phyloP scores from a whole-genome alignment of 2,329 filamentous ascomycete species.

The Scedosporium dehoogii region DNA sequence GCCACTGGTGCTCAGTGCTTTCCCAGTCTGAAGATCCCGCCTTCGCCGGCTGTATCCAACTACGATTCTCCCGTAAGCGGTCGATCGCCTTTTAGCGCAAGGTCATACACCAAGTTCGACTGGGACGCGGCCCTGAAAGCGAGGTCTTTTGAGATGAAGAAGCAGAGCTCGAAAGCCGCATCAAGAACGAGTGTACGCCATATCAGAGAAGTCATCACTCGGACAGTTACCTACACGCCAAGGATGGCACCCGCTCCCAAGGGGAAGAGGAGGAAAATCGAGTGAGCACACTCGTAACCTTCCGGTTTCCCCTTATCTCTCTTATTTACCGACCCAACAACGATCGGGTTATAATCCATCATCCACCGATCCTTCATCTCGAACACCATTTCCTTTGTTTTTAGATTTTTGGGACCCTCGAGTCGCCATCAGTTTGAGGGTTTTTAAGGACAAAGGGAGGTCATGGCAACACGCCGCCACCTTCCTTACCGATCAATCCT shows the following conservation, averaged over 20 bases:
- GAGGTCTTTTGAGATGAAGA: conserved; percentile 49
- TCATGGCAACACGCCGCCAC: neutral
- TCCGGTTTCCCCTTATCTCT: no score
- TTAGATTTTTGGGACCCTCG: neutral
- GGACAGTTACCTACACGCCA: conserved; percentile 84
- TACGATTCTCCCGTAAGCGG: conserved; percentile 60
- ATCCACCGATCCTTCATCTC: neutral
- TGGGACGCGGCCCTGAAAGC: conserved; percentile 66
- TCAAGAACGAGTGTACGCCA: conserved; percentile 54
- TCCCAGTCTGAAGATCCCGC: conserved; percentile 65
- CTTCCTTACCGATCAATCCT: neutral
- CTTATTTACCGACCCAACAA: neutral
- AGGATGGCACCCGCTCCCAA: conserved; percentile 82
- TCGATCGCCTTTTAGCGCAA: conserved; percentile 66
- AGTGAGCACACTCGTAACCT: conserved; percentile 18
- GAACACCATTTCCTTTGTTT: neutral
- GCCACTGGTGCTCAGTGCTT: conserved; percentile 49
- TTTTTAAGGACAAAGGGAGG: neutral
- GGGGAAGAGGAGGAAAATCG: conserved; percentile 77
- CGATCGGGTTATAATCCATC: neutral
- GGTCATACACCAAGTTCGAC: conserved; percentile 62
- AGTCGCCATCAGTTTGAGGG: neutral
- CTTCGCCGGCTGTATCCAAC: conserved; percentile 59
- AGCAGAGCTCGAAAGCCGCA: conserved; percentile 25
- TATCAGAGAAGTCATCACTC: conserved; percentile 85